Evolutionary conservation across 495 filamentous ascomycete genomes (phyloP).

Genomic region (Emericellopsis terricola): DNA sequence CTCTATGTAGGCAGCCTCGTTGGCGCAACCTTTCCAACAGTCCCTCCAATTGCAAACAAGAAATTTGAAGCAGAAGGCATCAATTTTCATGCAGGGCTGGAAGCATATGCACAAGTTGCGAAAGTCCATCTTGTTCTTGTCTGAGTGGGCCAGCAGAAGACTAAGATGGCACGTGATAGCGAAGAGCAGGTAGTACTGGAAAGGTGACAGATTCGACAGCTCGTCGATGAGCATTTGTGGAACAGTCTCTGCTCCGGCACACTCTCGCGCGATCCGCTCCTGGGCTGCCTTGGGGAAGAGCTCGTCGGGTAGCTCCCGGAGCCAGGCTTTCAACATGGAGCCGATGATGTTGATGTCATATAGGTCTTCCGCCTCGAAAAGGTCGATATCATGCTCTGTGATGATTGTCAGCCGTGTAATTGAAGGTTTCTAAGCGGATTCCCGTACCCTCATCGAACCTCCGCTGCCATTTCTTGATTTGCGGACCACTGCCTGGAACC

Average conservation of each 20-base stretch:
- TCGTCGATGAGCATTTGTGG: conserved; percentile 75
- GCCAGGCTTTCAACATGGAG: conserved; percentile 83
- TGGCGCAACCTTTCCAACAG: conserved; percentile 90
- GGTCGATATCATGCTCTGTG: conserved; percentile 62
- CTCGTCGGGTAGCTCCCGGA: conserved; percentile 83
- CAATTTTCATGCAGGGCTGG: conserved; percentile 85
- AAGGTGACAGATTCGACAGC: conserved; percentile 74
- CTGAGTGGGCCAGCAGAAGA: conserved; percentile 65
- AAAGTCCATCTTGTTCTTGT: conserved; percentile 91
- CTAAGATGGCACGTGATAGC: conserved; percentile 88
- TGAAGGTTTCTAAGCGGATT: neutral
- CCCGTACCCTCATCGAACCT: conserved; percentile 60
- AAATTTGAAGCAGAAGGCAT: conserved; percentile 78
- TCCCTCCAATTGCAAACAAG: conserved; percentile 82
- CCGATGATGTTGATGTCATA: conserved; percentile 91
- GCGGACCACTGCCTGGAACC: conserved; percentile 64
- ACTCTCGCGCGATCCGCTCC: conserved; percentile 52
- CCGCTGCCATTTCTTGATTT: conserved; percentile 75
- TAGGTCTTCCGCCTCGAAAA: conserved; percentile 65
- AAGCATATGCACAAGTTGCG: conserved; percentile 86
- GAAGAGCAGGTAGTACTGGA: conserved; percentile 91
- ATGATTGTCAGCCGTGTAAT: conserved; percentile 10
- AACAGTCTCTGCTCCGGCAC: conserved; percentile 52
- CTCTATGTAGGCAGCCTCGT: conserved; percentile 61
- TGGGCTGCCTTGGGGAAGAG: conserved; percentile 70